These are phyloP conservation scores for Streptanthus diversifolius DNA, from an alignment of 345 rosid genomes.

Conservation along the genomic window DNA sequence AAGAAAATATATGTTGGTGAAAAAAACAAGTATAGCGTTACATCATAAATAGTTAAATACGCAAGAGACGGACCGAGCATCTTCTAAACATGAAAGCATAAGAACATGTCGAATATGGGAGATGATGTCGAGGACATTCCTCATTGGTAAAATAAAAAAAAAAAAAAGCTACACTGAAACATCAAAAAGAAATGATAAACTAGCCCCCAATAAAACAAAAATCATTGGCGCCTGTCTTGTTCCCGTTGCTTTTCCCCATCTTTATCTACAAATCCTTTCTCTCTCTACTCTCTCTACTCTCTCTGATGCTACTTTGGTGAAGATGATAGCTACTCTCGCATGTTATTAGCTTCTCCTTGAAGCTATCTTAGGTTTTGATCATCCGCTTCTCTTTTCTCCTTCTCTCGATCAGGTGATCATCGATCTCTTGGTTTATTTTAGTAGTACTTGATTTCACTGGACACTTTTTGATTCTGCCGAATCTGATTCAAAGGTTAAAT, in stretches of 20 bases:
- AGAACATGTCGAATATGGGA: constrained; percentile 20
- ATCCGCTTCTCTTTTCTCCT: neutral
- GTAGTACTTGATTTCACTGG: too few relatives aligned
- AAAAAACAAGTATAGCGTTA: neutral
- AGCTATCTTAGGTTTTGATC: neutral
- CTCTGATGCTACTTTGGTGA: constrained; percentile 1
- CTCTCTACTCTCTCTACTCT: neutral
- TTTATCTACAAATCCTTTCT: constrained; percentile 10
- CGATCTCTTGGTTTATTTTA: neutral
- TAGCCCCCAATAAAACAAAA: neutral
- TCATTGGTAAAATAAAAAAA: neutral
- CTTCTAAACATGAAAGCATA: constrained; percentile 16
- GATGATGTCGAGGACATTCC: constrained; percentile 8
- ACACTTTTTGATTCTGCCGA: neutral
- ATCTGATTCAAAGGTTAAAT: neutral
- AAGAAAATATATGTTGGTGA: neutral
- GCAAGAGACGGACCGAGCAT: constrained; percentile 20
- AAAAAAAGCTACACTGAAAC: neutral
- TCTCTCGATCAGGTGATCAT: constrained; percentile 2
- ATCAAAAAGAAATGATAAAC: neutral
- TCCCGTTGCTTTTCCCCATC: constrained; percentile 33
- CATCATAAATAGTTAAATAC: neutral
- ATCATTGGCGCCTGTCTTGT: constrained; percentile 34
- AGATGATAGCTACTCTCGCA: neutral
- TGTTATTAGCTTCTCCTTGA: constrained; percentile 9